These are phyloP conservation scores for Cutaneotrichosporon curvatum DNA, from an alignment of 1,284 basidiomycete species.

Conservation along the genomic window DNA sequence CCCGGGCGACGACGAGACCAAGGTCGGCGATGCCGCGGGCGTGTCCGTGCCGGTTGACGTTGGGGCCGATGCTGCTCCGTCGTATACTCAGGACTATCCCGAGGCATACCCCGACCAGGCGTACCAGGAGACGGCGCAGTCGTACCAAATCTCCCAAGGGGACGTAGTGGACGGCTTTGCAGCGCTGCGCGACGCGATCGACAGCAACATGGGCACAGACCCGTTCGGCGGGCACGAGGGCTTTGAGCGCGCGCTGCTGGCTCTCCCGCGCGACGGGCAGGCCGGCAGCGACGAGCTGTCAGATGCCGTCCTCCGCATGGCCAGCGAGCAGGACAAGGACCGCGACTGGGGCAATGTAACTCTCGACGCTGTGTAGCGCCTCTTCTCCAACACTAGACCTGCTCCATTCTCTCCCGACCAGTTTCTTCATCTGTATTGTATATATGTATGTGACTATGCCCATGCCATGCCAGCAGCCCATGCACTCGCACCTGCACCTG, in stretches of 20 bases:
- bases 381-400: too few species aligned
- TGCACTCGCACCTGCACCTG: too few species aligned
- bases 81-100: too few species aligned
- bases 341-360: too few species aligned
- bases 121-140: too few species aligned
- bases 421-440: too few species aligned
- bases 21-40: background rate
- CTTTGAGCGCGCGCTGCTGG: slow-evolving; percentile 18
- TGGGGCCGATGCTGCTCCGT: background rate
- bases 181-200: slow-evolving; percentile 5
- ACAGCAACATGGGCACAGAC: slow-evolving; percentile 7
- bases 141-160: background rate
- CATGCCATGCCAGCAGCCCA: too few species aligned
- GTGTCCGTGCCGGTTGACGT: background rate
- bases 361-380: too few species aligned
- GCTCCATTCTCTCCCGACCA: too few species aligned
- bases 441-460: too few species aligned
- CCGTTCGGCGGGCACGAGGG: slow-evolving; percentile 14
- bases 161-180: slow-evolving; percentile 7
- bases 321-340: slow-evolving; percentile 11
- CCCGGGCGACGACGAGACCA: slow-evolving; percentile 2
- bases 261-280: slow-evolving; percentile 12
- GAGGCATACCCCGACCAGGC: too few species aligned
- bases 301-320: slow-evolving; percentile 17
- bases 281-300: slow-evolving; percentile 6